Conservation (phyloP, 2,329 filamentous ascomycete species). For the Colletotrichum shisoi region DNA sequence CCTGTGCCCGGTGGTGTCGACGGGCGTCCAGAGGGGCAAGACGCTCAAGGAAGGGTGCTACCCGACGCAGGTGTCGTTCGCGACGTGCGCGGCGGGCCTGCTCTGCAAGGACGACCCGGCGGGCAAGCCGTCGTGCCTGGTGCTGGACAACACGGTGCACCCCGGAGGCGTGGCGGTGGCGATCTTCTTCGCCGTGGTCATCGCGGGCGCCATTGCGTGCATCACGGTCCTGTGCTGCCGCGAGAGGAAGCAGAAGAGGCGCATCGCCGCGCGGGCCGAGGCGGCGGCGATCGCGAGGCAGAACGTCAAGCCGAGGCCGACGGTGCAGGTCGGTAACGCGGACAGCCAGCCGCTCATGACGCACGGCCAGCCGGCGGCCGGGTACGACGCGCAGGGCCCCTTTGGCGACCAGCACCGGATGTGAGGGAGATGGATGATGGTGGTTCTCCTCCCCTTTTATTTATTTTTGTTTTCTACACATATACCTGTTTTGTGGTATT, state of each 20-base stretch:
- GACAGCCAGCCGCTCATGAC: slow-evolving; percentile 32
- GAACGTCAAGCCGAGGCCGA: slow-evolving; percentile 53
- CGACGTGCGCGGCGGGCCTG: slow-evolving; percentile 54
- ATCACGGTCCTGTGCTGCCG: slow-evolving; percentile 62
- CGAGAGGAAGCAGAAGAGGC: slow-evolving; percentile 57
- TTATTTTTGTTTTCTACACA: not conserved
- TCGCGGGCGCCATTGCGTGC: slow-evolving; percentile 50
- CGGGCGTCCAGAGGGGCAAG: slow-evolving; percentile 52
- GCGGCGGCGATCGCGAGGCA: slow-evolving; percentile 52
- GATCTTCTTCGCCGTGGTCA: slow-evolving; percentile 55
- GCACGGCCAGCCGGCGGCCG: slow-evolving; percentile 22
- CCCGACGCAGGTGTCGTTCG: slow-evolving; percentile 47
- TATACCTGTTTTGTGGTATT: not conserved
- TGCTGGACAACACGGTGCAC: slow-evolving; percentile 51
- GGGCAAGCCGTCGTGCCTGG: slow-evolving; percentile 56
- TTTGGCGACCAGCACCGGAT: slow-evolving; percentile 31
- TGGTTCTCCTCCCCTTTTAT: not conserved
- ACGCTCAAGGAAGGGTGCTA: slow-evolving; percentile 51
- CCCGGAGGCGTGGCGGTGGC: slow-evolving; percentile 58
- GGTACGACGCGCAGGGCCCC: slow-evolving; percentile 32
- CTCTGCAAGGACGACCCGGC: slow-evolving; percentile 55
- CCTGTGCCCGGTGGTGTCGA: slow-evolving; percentile 51
- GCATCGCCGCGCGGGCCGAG: slow-evolving; percentile 55
- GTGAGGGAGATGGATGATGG: slow-evolving; percentile 7
- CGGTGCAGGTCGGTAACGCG: slow-evolving; percentile 31